Percentiles rank a stretch among this genome's conserved stretches.
phyloP scores from a whole-genome alignment of 805 yeast genomes.

The Lachancea dasiensis region DNA sequence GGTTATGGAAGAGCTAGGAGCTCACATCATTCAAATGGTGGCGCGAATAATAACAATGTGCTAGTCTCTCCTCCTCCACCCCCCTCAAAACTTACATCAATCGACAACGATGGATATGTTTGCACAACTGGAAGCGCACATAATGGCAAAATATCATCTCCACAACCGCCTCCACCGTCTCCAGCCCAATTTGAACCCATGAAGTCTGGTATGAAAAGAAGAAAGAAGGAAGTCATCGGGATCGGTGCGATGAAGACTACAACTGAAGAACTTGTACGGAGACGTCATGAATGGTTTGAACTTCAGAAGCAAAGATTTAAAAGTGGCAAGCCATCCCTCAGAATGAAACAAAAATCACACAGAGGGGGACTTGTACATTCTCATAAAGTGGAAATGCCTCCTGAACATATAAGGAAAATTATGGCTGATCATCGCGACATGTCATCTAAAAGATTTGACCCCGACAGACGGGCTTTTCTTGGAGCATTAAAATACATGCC shows the following conservation, averaged over 20 bases:
- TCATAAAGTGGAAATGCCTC: slow-evolving; percentile 79
- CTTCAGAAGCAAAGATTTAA: slow-evolving; percentile 55
- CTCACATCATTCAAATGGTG: no score
- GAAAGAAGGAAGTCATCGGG: background rate
- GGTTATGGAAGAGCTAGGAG: slow-evolving; percentile 1
- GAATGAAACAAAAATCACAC: slow-evolving; percentile 11
- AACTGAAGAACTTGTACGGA: slow-evolving; percentile 32
- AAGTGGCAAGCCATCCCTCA: slow-evolving; percentile 13
- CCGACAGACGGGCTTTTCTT: slow-evolving; percentile 79
- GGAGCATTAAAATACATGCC: slow-evolving; percentile 95
- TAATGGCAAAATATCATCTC: background rate
- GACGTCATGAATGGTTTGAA: slow-evolving; percentile 46
- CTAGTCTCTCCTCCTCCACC: slow-evolving; percentile 28
- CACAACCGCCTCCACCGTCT: slow-evolving; percentile 4
- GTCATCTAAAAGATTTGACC: slow-evolving; percentile 68
- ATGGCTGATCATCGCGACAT: slow-evolving; percentile 80
- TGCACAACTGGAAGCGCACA: background rate
- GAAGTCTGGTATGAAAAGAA: slow-evolving; percentile 1
- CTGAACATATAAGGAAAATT: slow-evolving; percentile 84
- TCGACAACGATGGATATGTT: no score
- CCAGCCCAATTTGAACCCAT: no score
- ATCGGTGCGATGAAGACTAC: slow-evolving; percentile 8
- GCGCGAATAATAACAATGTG: background rate
- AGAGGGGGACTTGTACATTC: slow-evolving; percentile 47
- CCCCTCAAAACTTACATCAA: background rate